These are phyloP conservation scores for Phytopythium helicoides DNA, from an alignment of 352 stramenopile species.

Conservation along the genomic window DNA sequence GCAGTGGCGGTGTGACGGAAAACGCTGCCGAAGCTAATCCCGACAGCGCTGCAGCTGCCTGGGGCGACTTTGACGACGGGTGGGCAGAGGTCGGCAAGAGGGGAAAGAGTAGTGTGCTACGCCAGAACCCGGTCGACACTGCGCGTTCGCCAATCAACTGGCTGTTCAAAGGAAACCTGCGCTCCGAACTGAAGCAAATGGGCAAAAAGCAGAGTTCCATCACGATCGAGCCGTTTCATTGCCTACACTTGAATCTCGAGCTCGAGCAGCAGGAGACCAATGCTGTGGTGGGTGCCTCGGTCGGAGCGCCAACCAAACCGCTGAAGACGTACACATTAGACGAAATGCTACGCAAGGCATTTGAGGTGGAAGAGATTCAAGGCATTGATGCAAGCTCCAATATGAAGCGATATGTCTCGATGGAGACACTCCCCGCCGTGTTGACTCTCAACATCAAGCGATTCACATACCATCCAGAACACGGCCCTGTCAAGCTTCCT, in stretches of 20 bases:
- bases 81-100: slow-evolving; percentile 79
- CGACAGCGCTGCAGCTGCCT: background rate
- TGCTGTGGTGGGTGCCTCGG: background rate
- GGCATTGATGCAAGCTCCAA: slow-evolving; percentile 37
- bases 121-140: slow-evolving; percentile 65
- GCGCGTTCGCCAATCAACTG: slow-evolving; percentile 79
- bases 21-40: slow-evolving; percentile 3
- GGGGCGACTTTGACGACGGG: slow-evolving; percentile 50
- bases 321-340: slow-evolving; percentile 49
- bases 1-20: slow-evolving; percentile 12
- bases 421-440: slow-evolving; percentile 76
- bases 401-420: slow-evolving; percentile 72
- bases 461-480: slow-evolving; percentile 81
- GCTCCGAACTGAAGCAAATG: slow-evolving; percentile 71
- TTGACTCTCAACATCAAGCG: slow-evolving; percentile 83
- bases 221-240: slow-evolving; percentile 87
- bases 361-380: slow-evolving; percentile 75
- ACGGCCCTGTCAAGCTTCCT: slow-evolving; percentile 76
- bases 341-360: slow-evolving; percentile 75
- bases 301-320: slow-evolving; percentile 17
- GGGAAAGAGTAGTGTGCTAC: slow-evolving; percentile 75
- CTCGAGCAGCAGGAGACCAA: slow-evolving; percentile 33
- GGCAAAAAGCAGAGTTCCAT: slow-evolving; percentile 78
- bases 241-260: slow-evolving; percentile 77
- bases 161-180: slow-evolving; percentile 80